Base-by-base conservation (phyloP, 2,329 filamentous ascomycete species). In the Nemania abortiva region DNA sequence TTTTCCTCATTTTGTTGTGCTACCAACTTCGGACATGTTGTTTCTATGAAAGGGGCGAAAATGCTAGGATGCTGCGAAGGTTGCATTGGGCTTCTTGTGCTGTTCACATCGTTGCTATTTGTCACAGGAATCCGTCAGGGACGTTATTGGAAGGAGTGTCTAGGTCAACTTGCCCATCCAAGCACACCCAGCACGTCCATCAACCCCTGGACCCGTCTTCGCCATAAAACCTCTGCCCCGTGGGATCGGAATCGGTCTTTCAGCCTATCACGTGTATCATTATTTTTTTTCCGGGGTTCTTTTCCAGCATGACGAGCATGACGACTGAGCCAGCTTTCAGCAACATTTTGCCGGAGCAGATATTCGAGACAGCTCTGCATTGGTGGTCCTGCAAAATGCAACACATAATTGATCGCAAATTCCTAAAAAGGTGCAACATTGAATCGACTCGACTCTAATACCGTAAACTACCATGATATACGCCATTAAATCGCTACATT, bases 331-430 rank as follows among this genome's bases (percentile, higher is more conserved):
- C 73, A 75, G 76, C 72, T 73, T 70, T 75, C 75, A 75, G 74
- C 73, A 75, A 63, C 74, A 75, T 75, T 76, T 75, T 75, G 74
- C 72, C 75, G 69, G 71, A 74, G 77, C 77, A 76, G 72, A 74
- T 74, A 74, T 75, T 78, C 77, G 75, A 77, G 74, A 76, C 73
- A 77, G 74, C 72, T 77, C 77, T 78, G 76, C 77, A 72, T 73
- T 78, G 75, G 69, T 76, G 74, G 74, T 72, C 76, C 76, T 73
- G 77, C 77, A 79, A 74, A 78, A 74, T 79, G 75, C 77, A 78
- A 79, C 77, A 79, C 75, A 73, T 79, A 79, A 79, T 79, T 79
- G 75, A 79, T 79, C 77, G 78, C 77, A 78, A 79, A 79, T 79
- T 77, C 77, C 68, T 74, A 73, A 73, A 73, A 76, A 76, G 77